Conservation (phyloP, 1,284 basidiomycete genomes). For the Earliella scabrosa region DNA sequence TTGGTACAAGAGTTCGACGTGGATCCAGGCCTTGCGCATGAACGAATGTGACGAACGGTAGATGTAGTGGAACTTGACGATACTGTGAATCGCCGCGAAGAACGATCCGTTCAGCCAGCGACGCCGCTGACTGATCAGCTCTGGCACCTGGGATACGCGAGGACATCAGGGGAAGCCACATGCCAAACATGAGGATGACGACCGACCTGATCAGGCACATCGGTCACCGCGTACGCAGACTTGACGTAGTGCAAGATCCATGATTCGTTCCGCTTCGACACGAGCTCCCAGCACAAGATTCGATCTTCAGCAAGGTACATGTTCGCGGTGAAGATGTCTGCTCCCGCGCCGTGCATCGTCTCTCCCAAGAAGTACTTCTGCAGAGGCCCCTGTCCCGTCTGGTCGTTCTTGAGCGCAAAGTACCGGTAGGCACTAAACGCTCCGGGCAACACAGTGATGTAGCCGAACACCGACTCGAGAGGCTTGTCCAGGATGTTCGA, state of each 20-base stretch:
- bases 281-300: constrained; percentile 94
- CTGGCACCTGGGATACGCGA: constrained; percentile 61
- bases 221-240: constrained; percentile 90
- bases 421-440: constrained; percentile 94
- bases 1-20: constrained; percentile 94
- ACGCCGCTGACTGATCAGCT: constrained; percentile 90
- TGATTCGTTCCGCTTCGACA: constrained; percentile 82
- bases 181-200: not conserved
- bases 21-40: constrained; percentile 90
- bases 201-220: constrained; percentile 83
- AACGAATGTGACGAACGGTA: constrained; percentile 89
- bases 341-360: constrained; percentile 88
- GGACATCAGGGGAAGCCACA: not conserved
- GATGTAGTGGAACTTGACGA: constrained; percentile 90
- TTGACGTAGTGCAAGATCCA: constrained; percentile 97
- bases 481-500: constrained; percentile 93
- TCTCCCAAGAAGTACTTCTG: constrained; percentile 96
- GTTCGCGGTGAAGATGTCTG: constrained; percentile 91
- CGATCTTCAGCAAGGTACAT: constrained; percentile 96
- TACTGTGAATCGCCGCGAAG: constrained; percentile 92
- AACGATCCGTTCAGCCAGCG: constrained; percentile 98
- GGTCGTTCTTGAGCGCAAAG: constrained; percentile 89
- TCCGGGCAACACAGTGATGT: constrained; percentile 92
- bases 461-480: constrained; percentile 85
- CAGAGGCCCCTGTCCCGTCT: constrained; percentile 82